Evolutionary conservation across 768 basidiomycete genomes (phyloP).

Genomic region (Galerina marginata): DNA sequence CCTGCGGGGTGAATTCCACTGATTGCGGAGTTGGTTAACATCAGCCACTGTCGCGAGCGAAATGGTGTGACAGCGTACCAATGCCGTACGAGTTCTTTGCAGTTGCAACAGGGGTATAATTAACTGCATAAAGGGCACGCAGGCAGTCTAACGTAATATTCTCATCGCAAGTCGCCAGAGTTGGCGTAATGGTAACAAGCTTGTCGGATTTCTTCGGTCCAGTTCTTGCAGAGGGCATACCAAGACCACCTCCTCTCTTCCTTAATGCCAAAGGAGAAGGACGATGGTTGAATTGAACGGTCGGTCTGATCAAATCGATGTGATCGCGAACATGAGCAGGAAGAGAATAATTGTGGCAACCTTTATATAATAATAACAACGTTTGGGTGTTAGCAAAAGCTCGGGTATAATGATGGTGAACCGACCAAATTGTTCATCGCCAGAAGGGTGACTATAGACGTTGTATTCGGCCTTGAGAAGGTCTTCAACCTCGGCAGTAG

Average conservation of each 20-base stretch:
- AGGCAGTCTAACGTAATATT: constrained; percentile 35
- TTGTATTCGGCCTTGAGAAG: constrained; percentile 51
- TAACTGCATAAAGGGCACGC: constrained; percentile 30
- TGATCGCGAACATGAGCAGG: constrained; percentile 47
- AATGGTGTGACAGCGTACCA: constrained; percentile 18
- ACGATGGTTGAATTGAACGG: constrained; percentile 45
- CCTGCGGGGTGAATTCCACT: constrained; percentile 34
- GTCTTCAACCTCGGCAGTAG: constrained; percentile 47
- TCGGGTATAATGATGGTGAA: neutral
- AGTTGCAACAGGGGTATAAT: constrained; percentile 32
- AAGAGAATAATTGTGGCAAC: constrained; percentile 44
- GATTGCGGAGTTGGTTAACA: neutral
- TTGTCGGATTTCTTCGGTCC: constrained; percentile 32
- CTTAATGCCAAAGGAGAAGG: constrained; percentile 25
- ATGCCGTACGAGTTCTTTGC: constrained; percentile 34
- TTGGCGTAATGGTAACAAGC: constrained; percentile 26
- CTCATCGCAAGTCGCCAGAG: constrained; percentile 30
- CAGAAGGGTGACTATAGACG: constrained; percentile 46
- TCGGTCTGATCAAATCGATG: constrained; percentile 47
- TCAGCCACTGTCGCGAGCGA: neutral
- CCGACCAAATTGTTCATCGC: constrained; percentile 45
- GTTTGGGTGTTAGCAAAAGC: neutral
- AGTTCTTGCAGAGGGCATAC: constrained; percentile 23
- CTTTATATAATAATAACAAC: constrained; percentile 24
- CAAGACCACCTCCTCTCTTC: constrained; percentile 29